Evolutionary conservation across 306 rosid species (phyloP), one percentile per base, ranked within the genome.

Genomic region (Carpinus fangiana): DNA sequence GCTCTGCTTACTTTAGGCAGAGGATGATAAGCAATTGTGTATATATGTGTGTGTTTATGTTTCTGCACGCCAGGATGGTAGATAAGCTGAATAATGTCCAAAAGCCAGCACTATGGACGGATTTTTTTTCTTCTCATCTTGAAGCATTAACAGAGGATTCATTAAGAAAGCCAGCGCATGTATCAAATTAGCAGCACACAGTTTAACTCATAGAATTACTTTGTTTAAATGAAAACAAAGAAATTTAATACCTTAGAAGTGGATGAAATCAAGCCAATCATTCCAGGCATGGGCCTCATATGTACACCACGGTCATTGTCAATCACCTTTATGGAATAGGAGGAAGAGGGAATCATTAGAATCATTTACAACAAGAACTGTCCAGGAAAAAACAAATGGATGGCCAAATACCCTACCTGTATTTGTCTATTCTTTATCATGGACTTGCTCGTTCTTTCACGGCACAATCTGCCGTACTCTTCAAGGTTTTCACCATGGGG

Each of bases 231-330:
- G 3, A 67, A 62, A 1, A 70, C 21, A 76, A 72, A 68, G 77
- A 60, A 85, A 13, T 55, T 3, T 8, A 68, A 61, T 89, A 95
- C 98, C 98, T 95, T 95, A 68, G 97, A 87, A 77, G 84, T 90
- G 68, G 97, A 82, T 59, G 98, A 88, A 81, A 88, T 77, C 81
- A 95, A 87, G 81, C 97, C 98, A 76, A 93, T 52, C 97, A 93
- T 95, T 79, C 98, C 98, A 31, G 98, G 99, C 97, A 95, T 91
- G 68, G 99, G 99, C 90, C 98, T 88, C 99, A 95, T 95, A 82
- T 88, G 93, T 46, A 87, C 86, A 77, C 99, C 99, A 17, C 96
- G 90, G 80, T 93, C 96, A 82, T 95, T 91, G 76, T 88, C 96
- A 72, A 95, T 95, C 78, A 95, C 94, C 99, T 95, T 83, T 65